phyloP scores from a whole-genome alignment of 73 alveolate species.

The Paramecium biaurelia region DNA sequence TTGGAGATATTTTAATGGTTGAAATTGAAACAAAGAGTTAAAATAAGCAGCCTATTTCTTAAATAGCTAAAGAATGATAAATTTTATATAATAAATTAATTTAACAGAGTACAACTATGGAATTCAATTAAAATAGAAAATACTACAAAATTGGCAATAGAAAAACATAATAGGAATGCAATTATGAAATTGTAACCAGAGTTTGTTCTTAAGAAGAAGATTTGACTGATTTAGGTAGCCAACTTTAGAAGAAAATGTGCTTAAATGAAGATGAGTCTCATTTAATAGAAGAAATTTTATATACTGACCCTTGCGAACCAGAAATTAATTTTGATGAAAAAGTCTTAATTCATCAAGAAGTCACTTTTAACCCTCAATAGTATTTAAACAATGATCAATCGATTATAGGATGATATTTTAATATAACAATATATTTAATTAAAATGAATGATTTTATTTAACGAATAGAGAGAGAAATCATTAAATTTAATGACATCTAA shows the following conservation, averaged over 20 bases:
- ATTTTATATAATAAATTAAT: background rate
- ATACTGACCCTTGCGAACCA: conserved; percentile 1
- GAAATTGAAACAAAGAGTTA: background rate
- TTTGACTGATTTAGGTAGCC: background rate
- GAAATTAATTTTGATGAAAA: background rate
- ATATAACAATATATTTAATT: background rate
- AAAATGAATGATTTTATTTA: conserved; percentile 21
- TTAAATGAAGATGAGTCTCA: background rate
- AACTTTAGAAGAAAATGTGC: background rate
- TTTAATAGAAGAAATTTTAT: background rate
- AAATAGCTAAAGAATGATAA: background rate
- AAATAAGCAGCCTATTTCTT: background rate
- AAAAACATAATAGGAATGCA: background rate
- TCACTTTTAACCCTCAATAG: conserved; percentile 7
- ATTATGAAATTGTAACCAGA: background rate
- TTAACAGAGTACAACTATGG: background rate
- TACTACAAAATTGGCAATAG: background rate
- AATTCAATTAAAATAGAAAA: background rate
- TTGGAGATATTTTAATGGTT: conserved; percentile 19
- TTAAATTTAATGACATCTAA: background rate
- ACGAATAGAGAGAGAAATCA: conserved; percentile 32
- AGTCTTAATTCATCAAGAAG: background rate
- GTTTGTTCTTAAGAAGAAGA: background rate
- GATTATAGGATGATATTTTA: background rate
- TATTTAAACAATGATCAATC: background rate